Percentiles rank a stretch among this genome's conserved stretches.
phyloP scores from a whole-genome alignment of 805 yeast species.

The Pichia exigua region DNA sequence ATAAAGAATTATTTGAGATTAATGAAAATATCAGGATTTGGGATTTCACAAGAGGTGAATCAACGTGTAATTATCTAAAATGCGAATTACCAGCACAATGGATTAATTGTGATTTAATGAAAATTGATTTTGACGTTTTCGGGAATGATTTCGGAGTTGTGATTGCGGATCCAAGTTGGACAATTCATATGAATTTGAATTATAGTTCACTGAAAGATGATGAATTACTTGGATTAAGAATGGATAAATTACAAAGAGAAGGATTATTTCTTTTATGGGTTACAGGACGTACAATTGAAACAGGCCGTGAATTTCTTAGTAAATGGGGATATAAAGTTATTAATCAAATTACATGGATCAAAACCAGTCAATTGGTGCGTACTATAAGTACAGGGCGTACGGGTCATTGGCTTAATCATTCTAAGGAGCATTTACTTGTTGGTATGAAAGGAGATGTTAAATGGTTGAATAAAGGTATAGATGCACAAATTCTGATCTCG shows the following conservation, averaged over 20 bases:
- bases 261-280: slow-evolving; percentile 88
- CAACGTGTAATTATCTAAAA: slow-evolving; percentile 23
- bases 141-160: slow-evolving; percentile 75
- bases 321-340: slow-evolving; percentile 78
- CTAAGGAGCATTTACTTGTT: slow-evolving; percentile 82
- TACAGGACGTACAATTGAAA: slow-evolving; percentile 87
- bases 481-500: slow-evolving; percentile 72
- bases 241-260: slow-evolving; percentile 67
- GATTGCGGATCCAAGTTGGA: slow-evolving; percentile 96
- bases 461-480: slow-evolving; percentile 63
- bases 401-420: slow-evolving; percentile 95
- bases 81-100: slow-evolving; percentile 56
- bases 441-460: slow-evolving; percentile 76
- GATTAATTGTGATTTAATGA: slow-evolving; percentile 78
- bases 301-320: slow-evolving; percentile 67
- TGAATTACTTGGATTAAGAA: slow-evolving; percentile 59
- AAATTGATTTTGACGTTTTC: slow-evolving; percentile 57
- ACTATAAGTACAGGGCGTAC: slow-evolving; percentile 94
- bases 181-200: slow-evolving; percentile 80
- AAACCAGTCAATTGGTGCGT: slow-evolving; percentile 77
- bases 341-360: slow-evolving; percentile 86
- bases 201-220: slow-evolving; percentile 73
- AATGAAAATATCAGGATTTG: slow-evolving; percentile 18
- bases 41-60: slow-evolving; percentile 44
- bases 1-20: slow-evolving; percentile 8